A percentile compares a stretch with the other conserved stretches of the same genome.
Evolutionary conservation across 2,329 filamentous ascomycete species (phyloP).

Genomic region (Calycina marina): DNA sequence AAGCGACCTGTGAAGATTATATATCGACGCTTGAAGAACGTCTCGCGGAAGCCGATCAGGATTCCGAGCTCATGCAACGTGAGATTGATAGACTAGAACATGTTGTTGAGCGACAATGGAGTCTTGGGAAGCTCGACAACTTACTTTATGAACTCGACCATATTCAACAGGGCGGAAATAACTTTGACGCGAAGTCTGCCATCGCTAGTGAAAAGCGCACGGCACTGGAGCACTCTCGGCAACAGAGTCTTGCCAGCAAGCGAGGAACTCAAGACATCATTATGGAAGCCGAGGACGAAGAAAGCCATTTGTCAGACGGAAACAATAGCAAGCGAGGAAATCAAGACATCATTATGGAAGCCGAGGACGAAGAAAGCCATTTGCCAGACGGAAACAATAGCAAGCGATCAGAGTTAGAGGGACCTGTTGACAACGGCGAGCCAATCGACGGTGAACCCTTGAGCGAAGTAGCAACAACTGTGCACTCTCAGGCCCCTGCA

Average conservation of each 20-base stretch:
- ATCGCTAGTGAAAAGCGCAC: conserved; percentile 32
- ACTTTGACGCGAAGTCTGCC: conserved; percentile 22
- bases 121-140: conserved; percentile 85
- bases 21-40: conserved; percentile 94
- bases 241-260: conserved; percentile 36
- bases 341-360: conserved; percentile 39
- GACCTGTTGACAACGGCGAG: conserved; percentile 22
- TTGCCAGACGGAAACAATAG: conserved; percentile 8
- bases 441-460: conserved; percentile 18
- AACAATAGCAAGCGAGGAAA: conserved; percentile 41
- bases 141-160: conserved; percentile 81
- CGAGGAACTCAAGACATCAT: conserved; percentile 40
- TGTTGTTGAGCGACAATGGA: conserved; percentile 87
- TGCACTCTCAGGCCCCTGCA: conserved; percentile 45
- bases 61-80: conserved; percentile 90
- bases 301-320: too few relatives aligned
- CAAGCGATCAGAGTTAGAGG: conserved; percentile 17
- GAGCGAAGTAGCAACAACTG: conserved; percentile 22
- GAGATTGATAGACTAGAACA: conserved; percentile 91
- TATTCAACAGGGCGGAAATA: conserved; percentile 45
- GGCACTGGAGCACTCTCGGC: conserved; percentile 36
- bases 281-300: conserved; percentile 29
- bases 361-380: conserved; percentile 17
- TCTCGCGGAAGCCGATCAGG: conserved; percentile 88
- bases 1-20: conserved; percentile 84